Percentiles rank a stretch among this genome's conserved stretches.
These are phyloP conservation scores for Brassica rapa DNA, from an alignment of 345 rosid genomes.

Conservation along the genomic window DNA sequence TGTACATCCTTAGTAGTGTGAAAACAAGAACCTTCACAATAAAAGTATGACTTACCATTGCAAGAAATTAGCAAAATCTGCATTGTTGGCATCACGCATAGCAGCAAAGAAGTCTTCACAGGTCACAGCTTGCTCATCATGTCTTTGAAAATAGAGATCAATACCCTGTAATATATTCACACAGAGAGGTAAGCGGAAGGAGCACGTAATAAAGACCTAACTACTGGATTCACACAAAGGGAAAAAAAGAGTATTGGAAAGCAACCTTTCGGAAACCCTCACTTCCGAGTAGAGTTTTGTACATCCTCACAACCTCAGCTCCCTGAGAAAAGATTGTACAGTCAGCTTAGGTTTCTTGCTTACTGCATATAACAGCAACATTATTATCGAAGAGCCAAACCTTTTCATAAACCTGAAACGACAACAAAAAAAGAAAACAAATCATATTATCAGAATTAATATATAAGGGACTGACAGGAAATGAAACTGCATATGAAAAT, in stretches of 20 bases:
- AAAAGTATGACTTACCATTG: constrained; percentile 53
- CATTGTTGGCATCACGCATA: constrained; percentile 94
- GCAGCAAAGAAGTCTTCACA: constrained; percentile 98
- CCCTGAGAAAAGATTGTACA: constrained; percentile 54
- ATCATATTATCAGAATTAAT: constrained; percentile 31
- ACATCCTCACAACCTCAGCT: constrained; percentile 99
- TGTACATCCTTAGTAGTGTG: constrained; percentile 4
- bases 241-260: not conserved
- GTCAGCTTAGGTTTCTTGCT: constrained; percentile 21
- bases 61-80: constrained; percentile 92
- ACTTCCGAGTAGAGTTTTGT: constrained; percentile 91
- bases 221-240: not conserved
- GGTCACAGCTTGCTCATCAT: constrained; percentile 97
- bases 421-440: constrained; percentile 28
- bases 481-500: not conserved
- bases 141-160: constrained; percentile 93
- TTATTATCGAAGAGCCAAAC: constrained; percentile 44
- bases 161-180: constrained; percentile 66
- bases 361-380: constrained; percentile 12
- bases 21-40: constrained; percentile 16
- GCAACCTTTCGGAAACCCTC: constrained; percentile 91
- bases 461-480: constrained; percentile 15
- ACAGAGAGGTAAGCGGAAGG: constrained; percentile 10
- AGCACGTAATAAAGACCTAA: not conserved
- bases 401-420: constrained; percentile 87